Percentiles rank a stretch among this genome's conserved stretches.
These are phyloP conservation scores for Nicotiana obtusifolia DNA, from an alignment of 257 asterid genomes.

Conservation along the genomic window DNA sequence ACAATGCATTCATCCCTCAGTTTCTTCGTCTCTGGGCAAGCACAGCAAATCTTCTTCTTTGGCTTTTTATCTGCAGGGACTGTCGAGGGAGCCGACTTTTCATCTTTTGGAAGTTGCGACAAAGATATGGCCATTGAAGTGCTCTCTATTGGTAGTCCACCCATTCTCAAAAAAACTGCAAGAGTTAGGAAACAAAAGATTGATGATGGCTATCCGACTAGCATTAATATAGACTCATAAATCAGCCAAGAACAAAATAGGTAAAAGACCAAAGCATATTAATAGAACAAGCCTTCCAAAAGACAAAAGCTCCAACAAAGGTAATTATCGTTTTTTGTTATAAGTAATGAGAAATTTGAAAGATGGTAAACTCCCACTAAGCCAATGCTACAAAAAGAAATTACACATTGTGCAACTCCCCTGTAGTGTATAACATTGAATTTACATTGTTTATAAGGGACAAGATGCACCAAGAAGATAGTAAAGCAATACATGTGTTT, in stretches of 20 bases:
- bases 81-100: constrained; percentile 29
- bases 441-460: neutral
- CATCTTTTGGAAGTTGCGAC: constrained; percentile 31
- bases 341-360: neutral
- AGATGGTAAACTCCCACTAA: neutral
- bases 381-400: neutral
- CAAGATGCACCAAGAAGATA: neutral
- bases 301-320: neutral
- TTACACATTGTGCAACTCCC: neutral
- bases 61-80: constrained; percentile 54
- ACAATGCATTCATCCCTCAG: constrained; percentile 81
- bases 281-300: neutral
- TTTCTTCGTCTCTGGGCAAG: constrained; percentile 90
- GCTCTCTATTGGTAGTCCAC: constrained; percentile 33
- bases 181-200: neutral
- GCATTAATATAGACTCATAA: neutral
- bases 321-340: neutral
- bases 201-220: neutral
- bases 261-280: neutral
- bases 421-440: neutral
- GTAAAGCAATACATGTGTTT: neutral
- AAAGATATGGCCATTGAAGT: constrained; percentile 38
- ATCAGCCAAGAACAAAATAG: neutral
- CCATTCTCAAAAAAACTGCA: constrained; percentile 26
- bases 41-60: constrained; percentile 90